Percentiles rank a stretch among this genome's conserved stretches.
phyloP scores from a whole-genome alignment of 2,329 filamentous ascomycete genomes.

The Colletotrichum chlorophyti region DNA sequence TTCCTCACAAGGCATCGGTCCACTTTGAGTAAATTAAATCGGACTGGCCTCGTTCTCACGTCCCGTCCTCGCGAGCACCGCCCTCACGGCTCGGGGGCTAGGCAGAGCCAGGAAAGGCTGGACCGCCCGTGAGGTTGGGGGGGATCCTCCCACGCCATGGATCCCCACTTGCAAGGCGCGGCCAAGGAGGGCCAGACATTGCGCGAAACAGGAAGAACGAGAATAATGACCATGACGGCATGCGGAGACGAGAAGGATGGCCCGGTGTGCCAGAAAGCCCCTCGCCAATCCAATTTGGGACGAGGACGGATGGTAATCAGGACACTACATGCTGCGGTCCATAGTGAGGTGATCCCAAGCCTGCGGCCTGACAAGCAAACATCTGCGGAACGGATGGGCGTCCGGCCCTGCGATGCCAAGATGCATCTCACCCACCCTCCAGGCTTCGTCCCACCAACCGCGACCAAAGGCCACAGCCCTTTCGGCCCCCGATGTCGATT shows the following conservation, averaged over 20 bases:
- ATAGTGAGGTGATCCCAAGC: not conserved
- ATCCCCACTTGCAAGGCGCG: not conserved
- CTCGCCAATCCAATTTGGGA: not conserved
- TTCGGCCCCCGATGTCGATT: not conserved
- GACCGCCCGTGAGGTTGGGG: not conserved
- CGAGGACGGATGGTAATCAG: not conserved
- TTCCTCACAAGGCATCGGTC: slow-evolving; percentile 10
- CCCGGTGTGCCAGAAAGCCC: not conserved
- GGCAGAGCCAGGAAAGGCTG: not conserved
- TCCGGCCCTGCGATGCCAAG: slow-evolving; percentile 18
- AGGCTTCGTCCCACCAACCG: slow-evolving; percentile 6
- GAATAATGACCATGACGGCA: slow-evolving; percentile 1
- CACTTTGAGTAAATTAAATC: slow-evolving; percentile 5
- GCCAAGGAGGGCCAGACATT: not conserved
- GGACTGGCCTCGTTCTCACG: not conserved
- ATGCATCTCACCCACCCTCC: slow-evolving; percentile 5
- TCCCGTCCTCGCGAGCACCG: not conserved
- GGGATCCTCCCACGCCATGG: not conserved
- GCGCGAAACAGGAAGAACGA: not conserved
- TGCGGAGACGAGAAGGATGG: slow-evolving; percentile 5
- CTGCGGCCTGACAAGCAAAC: not conserved
- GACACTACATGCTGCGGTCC: no score
- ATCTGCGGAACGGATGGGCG: not conserved
- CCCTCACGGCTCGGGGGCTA: not conserved
- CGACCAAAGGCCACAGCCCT: not conserved